phyloP scores from a whole-genome alignment of 306 rosid species.

The Malus asiatica region DNA sequence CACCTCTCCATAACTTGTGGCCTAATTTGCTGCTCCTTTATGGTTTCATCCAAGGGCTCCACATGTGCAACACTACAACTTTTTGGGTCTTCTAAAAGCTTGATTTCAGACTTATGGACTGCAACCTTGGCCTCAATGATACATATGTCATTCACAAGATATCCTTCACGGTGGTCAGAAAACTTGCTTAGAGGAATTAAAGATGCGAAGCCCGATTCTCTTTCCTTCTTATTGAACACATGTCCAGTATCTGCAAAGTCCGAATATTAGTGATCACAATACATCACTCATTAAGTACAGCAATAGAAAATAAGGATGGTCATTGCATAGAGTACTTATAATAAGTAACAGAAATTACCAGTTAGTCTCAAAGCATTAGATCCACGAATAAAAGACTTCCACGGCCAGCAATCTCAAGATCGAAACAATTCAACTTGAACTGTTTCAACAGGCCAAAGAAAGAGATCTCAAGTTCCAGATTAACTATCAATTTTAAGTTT shows the following conservation, averaged over 20 bases:
- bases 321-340: not conserved
- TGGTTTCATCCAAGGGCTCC: not conserved
- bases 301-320: not conserved
- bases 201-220: not conserved
- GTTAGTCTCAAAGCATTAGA: not conserved
- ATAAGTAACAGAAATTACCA: not conserved
- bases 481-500: not conserved
- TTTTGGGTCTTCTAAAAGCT: not conserved
- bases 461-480: not conserved
- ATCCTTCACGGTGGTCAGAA: not conserved
- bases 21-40: not conserved
- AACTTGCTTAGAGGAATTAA: constrained; percentile 3
- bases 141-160: not conserved
- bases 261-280: not conserved
- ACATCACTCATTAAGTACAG: not conserved
- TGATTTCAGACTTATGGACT: not conserved
- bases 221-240: not conserved
- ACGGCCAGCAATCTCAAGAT: not conserved
- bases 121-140: not conserved
- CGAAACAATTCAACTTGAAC: not conserved
- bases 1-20: not conserved
- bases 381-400: not conserved
- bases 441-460: not conserved
- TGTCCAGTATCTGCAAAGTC: not conserved
- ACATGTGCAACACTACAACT: not conserved